phyloP scores from a whole-genome alignment of 2,329 filamentous ascomycete species.

The Diaporthe amygdali region DNA sequence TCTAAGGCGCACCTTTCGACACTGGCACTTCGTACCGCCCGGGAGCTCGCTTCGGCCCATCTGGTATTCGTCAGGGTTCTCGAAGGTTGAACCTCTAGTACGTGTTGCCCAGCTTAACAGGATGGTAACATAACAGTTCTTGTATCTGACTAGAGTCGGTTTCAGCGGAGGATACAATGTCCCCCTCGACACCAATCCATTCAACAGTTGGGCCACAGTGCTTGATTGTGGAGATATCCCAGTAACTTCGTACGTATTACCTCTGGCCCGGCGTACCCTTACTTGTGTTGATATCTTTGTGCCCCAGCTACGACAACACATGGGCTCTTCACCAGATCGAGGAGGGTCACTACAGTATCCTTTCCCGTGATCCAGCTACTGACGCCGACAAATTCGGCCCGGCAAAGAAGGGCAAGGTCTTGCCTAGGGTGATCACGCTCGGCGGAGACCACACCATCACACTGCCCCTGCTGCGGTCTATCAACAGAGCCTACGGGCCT shows the following conservation, averaged over 20 bases:
- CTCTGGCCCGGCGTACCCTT: too few relatives aligned
- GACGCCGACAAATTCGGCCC: slow-evolving; percentile 70
- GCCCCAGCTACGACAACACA: slow-evolving; percentile 76
- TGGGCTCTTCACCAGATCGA: slow-evolving; percentile 86
- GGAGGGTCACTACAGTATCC: slow-evolving; percentile 78
- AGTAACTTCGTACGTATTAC: slow-evolving; percentile 72
- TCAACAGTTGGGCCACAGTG: slow-evolving; percentile 80
- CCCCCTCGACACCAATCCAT: slow-evolving; percentile 78
- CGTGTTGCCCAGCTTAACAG: slow-evolving; percentile 37
- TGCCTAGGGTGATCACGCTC: slow-evolving; percentile 82
- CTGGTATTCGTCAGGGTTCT: slow-evolving; percentile 85
- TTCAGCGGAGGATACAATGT: slow-evolving; percentile 86
- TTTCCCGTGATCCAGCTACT: slow-evolving; percentile 74
- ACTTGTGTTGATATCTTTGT: not conserved
- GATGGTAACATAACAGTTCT: not conserved
- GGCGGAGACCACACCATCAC: slow-evolving; percentile 69
- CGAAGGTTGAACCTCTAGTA: slow-evolving; percentile 88
- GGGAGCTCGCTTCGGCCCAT: slow-evolving; percentile 83
- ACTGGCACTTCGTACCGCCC: slow-evolving; percentile 86
- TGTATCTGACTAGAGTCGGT: slow-evolving; percentile 38
- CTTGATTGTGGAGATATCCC: slow-evolving; percentile 86
- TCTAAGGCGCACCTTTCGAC: slow-evolving; percentile 77
- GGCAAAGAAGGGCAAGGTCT: slow-evolving; percentile 74
- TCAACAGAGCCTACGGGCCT: slow-evolving; percentile 66
- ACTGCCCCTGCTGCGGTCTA: slow-evolving; percentile 62